Base-by-base conservation (phyloP, 768 basidiomycete genomes). In the Dictyophora rubrovolvata region DNA sequence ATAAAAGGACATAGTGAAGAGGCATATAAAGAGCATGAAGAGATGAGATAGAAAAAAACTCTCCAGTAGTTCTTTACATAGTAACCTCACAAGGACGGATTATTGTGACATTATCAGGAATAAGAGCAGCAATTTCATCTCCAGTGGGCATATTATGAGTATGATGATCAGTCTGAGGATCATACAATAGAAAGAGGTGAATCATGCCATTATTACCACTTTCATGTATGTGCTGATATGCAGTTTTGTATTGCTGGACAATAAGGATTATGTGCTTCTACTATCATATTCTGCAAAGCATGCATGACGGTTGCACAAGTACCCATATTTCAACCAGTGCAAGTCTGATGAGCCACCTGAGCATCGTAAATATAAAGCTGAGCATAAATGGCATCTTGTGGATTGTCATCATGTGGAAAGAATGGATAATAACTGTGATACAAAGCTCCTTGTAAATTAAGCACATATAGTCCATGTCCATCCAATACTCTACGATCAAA, bases 101-200 rank as follows among this genome's bases (percentile, higher is more conserved):
- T 22, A 35, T 34, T 14, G 68, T 23, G 14, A 63, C 68, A 67
- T 68, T 62, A 7, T 68, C 71, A 55, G 75, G 73, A 22, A 79
- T 37, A 42, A 81, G 69, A 0, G 73, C 71, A 46, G 75, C 75
- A 57, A 80, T 68, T 52, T 79, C 76, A 59, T 72, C 64, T 0
- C 71, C 68, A 51, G 72, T 74, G 1, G 79, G 78, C 0, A 75
- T 60, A 62, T 80, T 80, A 54, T 81, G 78, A 12, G 69, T 55
- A 5, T 73, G 64, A 0, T 51, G 63, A 66, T 79, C 75, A 55
- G 52, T 47, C 0, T 49, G 2, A 42, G 42, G 42, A n/a, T 42
- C n/a, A n/a, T 42, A n/a, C 4, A 9, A 12, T 14, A 42, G 4
- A 9, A 42, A 14, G 11, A 42, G 4, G 2, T 42, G 5, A 12